Conservation (phyloP, 1,139 yeast genomes). For the Debaryomycetaceae sp. region DNA sequence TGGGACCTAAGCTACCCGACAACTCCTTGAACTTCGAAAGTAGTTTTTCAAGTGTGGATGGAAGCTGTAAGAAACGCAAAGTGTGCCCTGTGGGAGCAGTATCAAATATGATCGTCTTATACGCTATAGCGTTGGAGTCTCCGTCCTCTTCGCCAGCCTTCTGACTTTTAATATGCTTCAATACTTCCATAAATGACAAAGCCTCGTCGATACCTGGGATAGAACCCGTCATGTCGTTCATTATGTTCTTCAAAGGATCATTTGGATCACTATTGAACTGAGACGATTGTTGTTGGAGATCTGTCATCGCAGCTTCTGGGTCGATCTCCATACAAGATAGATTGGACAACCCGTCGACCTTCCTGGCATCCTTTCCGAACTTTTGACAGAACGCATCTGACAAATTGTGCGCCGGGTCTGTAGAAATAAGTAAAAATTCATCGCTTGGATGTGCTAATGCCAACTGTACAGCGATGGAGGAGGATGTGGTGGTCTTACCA, state of each 20-base stretch:
- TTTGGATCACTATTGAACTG: conserved; percentile 56
- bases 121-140: conserved; percentile 25
- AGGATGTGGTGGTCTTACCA: conserved; percentile 96
- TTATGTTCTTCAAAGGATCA: conserved; percentile 63
- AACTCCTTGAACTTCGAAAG: conserved; percentile 83
- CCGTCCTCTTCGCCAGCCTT: conserved; percentile 22
- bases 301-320: conserved; percentile 91
- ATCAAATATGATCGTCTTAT: conserved; percentile 89
- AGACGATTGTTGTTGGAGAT: conserved; percentile 64
- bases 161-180: conserved; percentile 91
- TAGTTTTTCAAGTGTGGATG: conserved; percentile 84
- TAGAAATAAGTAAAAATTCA: conserved; percentile 83
- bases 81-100: conserved; percentile 99
- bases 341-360: conserved; percentile 83
- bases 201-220: conserved; percentile 99
- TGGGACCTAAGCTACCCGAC: conserved; percentile 85
- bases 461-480: conserved; percentile 89
- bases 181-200: conserved; percentile 92
- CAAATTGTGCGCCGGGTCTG: conserved; percentile 97
- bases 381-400: conserved; percentile 98
- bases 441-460: conserved; percentile 78
- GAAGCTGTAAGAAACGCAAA: conserved; percentile 86
- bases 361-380: conserved; percentile 93
- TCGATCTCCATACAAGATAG: conserved; percentile 98
- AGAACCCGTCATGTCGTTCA: conserved; percentile 91